Evolutionary conservation across 768 basidiomycete species (phyloP), one percentile per base, ranked within the genome.

Genomic region (Russula emetica): DNA sequence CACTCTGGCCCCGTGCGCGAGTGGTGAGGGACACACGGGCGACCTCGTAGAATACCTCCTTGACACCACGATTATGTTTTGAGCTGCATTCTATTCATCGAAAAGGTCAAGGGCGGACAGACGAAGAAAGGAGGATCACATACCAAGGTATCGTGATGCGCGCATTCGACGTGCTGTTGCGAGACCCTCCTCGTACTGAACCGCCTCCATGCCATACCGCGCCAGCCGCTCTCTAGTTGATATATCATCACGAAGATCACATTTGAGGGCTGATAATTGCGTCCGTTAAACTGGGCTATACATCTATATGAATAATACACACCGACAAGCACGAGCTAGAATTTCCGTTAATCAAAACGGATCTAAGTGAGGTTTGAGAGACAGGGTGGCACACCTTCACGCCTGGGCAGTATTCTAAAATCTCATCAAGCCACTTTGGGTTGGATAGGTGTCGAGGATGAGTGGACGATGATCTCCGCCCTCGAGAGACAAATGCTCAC

Each of bases 351-450:
- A 30, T 52, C 30, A 32, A 56, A 40, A 52, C n/a, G 44, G 38
- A 50, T 26, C 51, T 22, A 55, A 55, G 51, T 47, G 58, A 16
- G 32, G 53, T 42, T 60, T 22, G n/a, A 57, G 56, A 65, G 58
- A 69, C 36, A 5, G 44, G 16, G 20, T 38, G 61, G 69, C 80
- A 69, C 62, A 94, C 86, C 84, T 96, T 97, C 55, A 98, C 96
- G 10, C 95, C 96, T 16, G 93, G 92, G 75, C 94, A 97, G 70
- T 92, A 88, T 74, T 97, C 89, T 55, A 92, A 72, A 40, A 97
- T 89, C 73, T 97, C 94, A 53, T 94, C 89, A 61, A 97, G 80
- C 94, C 95, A 97, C 93, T 96, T 96, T 71, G 56, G 44, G n/a
- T 34, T 60, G 32, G 4, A 32, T 22, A 54, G 2, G 50, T 36